phyloP scores from a whole-genome alignment of 2,329 filamentous ascomycete genomes.

The Talaromyces albobiverticillius region DNA sequence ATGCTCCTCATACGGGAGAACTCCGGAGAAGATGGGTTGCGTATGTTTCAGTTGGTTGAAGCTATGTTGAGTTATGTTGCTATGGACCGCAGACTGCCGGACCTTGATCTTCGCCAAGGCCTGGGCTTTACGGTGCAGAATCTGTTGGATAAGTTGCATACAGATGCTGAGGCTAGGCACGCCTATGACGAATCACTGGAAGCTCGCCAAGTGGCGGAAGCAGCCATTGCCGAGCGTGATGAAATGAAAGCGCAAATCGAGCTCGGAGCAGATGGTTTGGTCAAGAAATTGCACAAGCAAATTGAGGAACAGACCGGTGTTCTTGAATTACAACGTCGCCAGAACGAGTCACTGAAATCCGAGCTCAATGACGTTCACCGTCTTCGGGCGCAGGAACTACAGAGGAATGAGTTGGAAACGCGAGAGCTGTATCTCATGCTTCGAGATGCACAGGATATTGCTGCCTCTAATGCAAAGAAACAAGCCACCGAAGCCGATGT shows the following conservation, averaged over 20 bases:
- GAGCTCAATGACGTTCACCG: constrained; percentile 85
- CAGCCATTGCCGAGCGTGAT: constrained; percentile 92
- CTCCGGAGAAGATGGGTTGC: constrained; percentile 83
- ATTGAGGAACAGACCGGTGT: constrained; percentile 89
- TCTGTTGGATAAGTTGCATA: constrained; percentile 91
- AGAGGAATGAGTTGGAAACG: constrained; percentile 93
- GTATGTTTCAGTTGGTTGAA: constrained; percentile 97
- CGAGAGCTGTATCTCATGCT: constrained; percentile 98
- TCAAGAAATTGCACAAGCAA: constrained; percentile 88
- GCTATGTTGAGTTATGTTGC: constrained; percentile 99
- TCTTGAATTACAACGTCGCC: constrained; percentile 82
- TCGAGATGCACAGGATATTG: constrained; percentile 92
- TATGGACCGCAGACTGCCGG: constrained; percentile 91
- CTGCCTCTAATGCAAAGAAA: constrained; percentile 77
- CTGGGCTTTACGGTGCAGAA: constrained; percentile 97
- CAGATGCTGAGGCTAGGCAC: constrained; percentile 89
- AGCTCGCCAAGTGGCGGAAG: constrained; percentile 88
- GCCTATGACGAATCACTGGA: constrained; percentile 89
- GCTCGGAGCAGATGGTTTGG: constrained; percentile 86
- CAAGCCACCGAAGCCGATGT: constrained; percentile 43
- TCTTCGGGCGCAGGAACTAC: constrained; percentile 82
- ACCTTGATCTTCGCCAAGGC: constrained; percentile 97
- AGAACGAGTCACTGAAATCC: constrained; percentile 82
- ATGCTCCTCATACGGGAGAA: constrained; percentile 88
- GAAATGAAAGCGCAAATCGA: constrained; percentile 88